A percentile compares a stretch with the other conserved stretches of the same genome.
Evolutionary conservation across 495 filamentous ascomycete genomes (phyloP).

Genomic region (Aspergillus panamensis): DNA sequence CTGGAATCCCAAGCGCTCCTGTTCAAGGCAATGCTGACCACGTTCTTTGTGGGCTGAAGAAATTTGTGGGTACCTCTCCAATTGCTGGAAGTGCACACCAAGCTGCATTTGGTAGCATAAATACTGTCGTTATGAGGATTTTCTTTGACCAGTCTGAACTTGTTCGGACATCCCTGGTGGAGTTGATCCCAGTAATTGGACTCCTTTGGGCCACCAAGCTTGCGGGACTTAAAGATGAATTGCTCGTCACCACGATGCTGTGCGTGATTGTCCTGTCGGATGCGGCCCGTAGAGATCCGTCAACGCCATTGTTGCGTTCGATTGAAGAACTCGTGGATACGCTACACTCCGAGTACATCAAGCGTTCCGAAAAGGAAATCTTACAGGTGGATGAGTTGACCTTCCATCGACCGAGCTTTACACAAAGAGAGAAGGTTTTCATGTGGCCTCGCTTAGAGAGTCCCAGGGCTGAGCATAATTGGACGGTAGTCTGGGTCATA

Average conservation of each 20-base stretch:
- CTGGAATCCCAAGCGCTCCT: slow-evolving; percentile 66
- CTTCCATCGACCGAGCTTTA: slow-evolving; percentile 42
- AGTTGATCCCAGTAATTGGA: slow-evolving; percentile 66
- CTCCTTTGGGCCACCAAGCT: slow-evolving; percentile 70
- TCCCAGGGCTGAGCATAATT: slow-evolving; percentile 46
- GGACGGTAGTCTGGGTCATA: slow-evolving; percentile 45
- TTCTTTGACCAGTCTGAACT: slow-evolving; percentile 65
- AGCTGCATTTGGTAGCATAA: slow-evolving; percentile 70
- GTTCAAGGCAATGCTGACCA: slow-evolving; percentile 54
- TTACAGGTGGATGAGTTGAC: slow-evolving; percentile 71
- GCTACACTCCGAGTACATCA: slow-evolving; percentile 69
- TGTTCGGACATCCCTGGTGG: slow-evolving; percentile 51
- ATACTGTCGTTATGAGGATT: slow-evolving; percentile 60
- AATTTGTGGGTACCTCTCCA: slow-evolving; percentile 59
- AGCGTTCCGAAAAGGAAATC: slow-evolving; percentile 64
- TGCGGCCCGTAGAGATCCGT: slow-evolving; percentile 25
- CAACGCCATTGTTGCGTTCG: slow-evolving; percentile 26
- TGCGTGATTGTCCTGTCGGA: slow-evolving; percentile 39
- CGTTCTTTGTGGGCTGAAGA: slow-evolving; percentile 55
- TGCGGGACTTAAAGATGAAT: slow-evolving; percentile 60
- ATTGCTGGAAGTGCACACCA: slow-evolving; percentile 62
- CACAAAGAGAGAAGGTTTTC: slow-evolving; percentile 17
- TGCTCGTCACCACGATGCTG: slow-evolving; percentile 68
- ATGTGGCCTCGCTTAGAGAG: slow-evolving; percentile 42
- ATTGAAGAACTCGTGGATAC: slow-evolving; percentile 57